A percentile compares a stretch with the other conserved stretches of the same genome.
Evolutionary conservation across 2,329 filamentous ascomycete genomes (phyloP).

Genomic region (Tolypocladium guangdongense): DNA sequence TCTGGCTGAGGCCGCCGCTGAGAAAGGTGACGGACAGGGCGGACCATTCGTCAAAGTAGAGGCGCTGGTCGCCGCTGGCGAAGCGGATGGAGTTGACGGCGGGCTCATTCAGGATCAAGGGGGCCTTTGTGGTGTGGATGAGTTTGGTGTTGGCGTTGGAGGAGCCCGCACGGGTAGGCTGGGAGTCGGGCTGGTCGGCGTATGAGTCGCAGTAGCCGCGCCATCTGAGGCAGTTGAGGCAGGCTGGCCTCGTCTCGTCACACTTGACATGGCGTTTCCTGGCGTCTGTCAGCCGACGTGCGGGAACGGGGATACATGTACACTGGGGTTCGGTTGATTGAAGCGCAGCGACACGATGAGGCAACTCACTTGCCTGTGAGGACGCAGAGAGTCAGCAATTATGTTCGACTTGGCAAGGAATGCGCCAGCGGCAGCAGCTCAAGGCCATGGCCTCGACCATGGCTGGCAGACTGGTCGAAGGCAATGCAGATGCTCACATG

Average conservation of each 20-base stretch:
- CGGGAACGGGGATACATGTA: background rate
- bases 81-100: constrained; percentile 23
- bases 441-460: background rate
- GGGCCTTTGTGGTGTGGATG: constrained; percentile 19
- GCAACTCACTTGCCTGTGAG: constrained; percentile 21
- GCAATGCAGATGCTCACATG: constrained; percentile 17
- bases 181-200: constrained; percentile 6
- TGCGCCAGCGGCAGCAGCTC: background rate
- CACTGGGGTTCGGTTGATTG: background rate
- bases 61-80: constrained; percentile 19
- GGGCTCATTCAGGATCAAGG: constrained; percentile 20
- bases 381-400: constrained; percentile 2
- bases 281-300: background rate
- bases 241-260: constrained; percentile 29
- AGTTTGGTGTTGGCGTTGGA: constrained; percentile 13
- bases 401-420: background rate
- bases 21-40: constrained; percentile 22
- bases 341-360: background rate
- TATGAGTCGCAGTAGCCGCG: constrained; percentile 28
- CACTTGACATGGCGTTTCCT: constrained; percentile 32
- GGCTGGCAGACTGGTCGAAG: background rate
- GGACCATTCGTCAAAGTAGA: constrained; percentile 28
- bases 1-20: constrained; percentile 21
- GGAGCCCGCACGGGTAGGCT: constrained; percentile 1
- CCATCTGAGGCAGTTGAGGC: constrained; percentile 30